These are phyloP conservation scores for Boletus rubroflammeus DNA, from an alignment of 768 basidiomycete species.

Conservation along the genomic window DNA sequence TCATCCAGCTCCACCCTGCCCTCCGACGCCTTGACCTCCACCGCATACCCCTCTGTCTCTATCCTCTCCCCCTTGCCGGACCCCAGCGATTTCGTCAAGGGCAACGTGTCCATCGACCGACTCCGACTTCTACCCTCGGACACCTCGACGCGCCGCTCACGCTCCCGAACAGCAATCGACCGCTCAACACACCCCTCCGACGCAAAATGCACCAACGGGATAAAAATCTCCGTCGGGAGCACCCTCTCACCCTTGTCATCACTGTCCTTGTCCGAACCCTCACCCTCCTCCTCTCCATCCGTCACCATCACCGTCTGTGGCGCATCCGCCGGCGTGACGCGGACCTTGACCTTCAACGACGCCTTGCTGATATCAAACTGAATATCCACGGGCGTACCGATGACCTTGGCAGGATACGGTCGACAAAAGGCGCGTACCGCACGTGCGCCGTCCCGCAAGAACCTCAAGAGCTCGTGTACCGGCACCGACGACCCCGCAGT, in stretches of 20 bases:
- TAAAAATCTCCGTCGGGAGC: constrained; percentile 82
- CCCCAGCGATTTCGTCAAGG: not conserved
- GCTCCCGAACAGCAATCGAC: constrained; percentile 5
- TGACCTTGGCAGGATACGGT: constrained; percentile 73
- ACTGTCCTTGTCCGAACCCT: constrained; percentile 3
- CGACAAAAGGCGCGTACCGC: constrained; percentile 82
- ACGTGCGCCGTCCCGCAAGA: constrained; percentile 82
- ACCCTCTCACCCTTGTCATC: constrained; percentile 25
- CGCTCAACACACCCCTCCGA: constrained; percentile 34
- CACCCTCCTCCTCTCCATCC: not conserved
- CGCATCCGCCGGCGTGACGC: constrained; percentile 58
- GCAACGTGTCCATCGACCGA: constrained; percentile 17
- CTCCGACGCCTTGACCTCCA: constrained; percentile 42
- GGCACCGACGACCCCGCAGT: not conserved
- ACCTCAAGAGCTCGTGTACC: constrained; percentile 38
- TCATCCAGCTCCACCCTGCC: constrained; percentile 48
- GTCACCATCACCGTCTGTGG: constrained; percentile 4
- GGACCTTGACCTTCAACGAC: constrained; percentile 64
- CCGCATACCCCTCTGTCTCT: constrained; percentile 31
- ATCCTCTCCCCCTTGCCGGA: constrained; percentile 8
- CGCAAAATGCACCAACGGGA: constrained; percentile 89
- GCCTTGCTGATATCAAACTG: constrained; percentile 75
- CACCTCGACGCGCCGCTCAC: not conserved
- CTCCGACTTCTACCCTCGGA: not conserved
- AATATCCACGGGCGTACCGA: constrained; percentile 64